phyloP scores from a whole-genome alignment of 2,329 filamentous ascomycete genomes.

The Fusarium piperis region DNA sequence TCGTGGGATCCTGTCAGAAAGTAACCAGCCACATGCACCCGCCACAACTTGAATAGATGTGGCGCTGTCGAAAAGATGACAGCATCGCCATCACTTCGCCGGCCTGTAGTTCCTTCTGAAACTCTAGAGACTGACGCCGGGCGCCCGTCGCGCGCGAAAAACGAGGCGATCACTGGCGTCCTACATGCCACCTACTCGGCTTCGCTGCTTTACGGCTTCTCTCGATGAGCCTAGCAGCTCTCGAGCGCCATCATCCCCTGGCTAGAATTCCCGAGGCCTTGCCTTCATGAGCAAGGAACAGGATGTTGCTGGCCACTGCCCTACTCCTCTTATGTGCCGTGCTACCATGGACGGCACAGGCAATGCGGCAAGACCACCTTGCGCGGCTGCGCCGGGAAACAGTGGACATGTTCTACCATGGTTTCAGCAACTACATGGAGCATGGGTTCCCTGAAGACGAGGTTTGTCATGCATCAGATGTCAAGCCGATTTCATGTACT shows the following conservation, averaged over 20 bases:
- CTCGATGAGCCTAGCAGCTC: constrained; percentile 40
- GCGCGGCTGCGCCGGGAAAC: constrained; percentile 67
- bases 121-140: constrained; percentile 17
- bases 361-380: constrained; percentile 67
- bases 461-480: constrained; percentile 50
- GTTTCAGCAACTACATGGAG: constrained; percentile 93
- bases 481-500: constrained; percentile 15
- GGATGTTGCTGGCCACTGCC: constrained; percentile 41
- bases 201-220: constrained; percentile 16
- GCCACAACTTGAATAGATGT: constrained; percentile 31
- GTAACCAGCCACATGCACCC: constrained; percentile 16
- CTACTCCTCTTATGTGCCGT: constrained; percentile 42
- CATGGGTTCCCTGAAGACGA: constrained; percentile 97
- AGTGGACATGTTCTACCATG: constrained; percentile 93
- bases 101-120: constrained; percentile 19
- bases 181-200: constrained; percentile 7
- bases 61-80: constrained; percentile 35
- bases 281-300: constrained; percentile 37
- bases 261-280: constrained; percentile 24
- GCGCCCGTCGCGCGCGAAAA: constrained; percentile 32
- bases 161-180: constrained; percentile 1
- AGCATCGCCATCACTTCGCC: constrained; percentile 23
- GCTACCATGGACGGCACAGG: constrained; percentile 55
- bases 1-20: neutral
- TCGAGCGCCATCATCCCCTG: constrained; percentile 33